Percentiles rank a stretch among this genome's conserved stretches.
Evolutionary conservation across 352 stramenopile species (phyloP).

Genomic region (Globisporangium alternatum): DNA sequence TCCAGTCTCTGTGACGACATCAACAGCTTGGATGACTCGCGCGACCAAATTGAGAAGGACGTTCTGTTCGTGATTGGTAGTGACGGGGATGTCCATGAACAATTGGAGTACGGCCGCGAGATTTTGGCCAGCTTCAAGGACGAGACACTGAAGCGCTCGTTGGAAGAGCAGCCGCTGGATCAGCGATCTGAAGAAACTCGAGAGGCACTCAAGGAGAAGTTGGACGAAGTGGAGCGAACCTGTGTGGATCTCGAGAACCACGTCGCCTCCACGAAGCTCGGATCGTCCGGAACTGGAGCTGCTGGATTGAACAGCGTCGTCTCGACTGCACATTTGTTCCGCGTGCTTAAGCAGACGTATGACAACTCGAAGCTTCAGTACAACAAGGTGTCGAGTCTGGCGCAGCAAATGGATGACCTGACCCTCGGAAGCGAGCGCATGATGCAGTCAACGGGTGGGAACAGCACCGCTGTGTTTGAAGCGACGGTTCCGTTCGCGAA

Average conservation of each 20-base stretch:
- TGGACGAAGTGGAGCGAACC: constrained; percentile 46
- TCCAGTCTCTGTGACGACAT: constrained; percentile 45
- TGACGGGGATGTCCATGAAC: constrained; percentile 72
- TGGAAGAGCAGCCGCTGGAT: constrained; percentile 71
- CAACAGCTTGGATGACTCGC: constrained; percentile 50
- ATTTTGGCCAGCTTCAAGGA: constrained; percentile 71
- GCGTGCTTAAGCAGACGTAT: constrained; percentile 71
- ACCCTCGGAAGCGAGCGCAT: constrained; percentile 34
- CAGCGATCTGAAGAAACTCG: constrained; percentile 58
- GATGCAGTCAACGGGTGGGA: constrained; percentile 22
- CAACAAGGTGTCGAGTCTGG: constrained; percentile 52
- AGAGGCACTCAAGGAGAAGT: constrained; percentile 42
- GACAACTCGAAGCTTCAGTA: constrained; percentile 76
- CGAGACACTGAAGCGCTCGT: constrained; percentile 48
- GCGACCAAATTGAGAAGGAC: constrained; percentile 65
- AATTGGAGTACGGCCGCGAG: constrained; percentile 66
- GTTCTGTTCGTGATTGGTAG: constrained; percentile 77
- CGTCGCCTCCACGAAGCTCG: constrained; percentile 34
- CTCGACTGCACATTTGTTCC: constrained; percentile 55
- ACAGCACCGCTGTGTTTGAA: constrained; percentile 18
- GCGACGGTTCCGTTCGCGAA: constrained; percentile 16
- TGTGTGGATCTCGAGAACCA: constrained; percentile 53
- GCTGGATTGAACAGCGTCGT: constrained; percentile 13
- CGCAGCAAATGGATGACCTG: constrained; percentile 51
- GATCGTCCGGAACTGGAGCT: constrained; percentile 13